These are phyloP conservation scores for Didymellaceae sp. DNA, from an alignment of 2,329 filamentous ascomycete genomes.

Conservation along the genomic window DNA sequence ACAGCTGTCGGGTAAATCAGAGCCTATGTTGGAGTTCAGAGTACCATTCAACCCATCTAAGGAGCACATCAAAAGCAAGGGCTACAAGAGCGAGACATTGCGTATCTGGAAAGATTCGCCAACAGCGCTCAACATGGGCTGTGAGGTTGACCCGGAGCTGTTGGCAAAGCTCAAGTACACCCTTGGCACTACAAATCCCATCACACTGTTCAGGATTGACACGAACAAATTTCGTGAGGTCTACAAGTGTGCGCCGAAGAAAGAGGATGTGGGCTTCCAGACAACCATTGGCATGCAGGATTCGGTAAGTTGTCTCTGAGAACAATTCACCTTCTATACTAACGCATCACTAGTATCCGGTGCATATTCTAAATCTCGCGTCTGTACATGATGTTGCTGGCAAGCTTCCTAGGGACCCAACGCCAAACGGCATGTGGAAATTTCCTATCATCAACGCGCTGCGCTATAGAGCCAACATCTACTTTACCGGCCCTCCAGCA, in stretches of 20 bases:
- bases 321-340: background rate
- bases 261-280: constrained; percentile 67
- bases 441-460: constrained; percentile 62
- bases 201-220: constrained; percentile 74
- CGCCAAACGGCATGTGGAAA: constrained; percentile 36
- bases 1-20: constrained; percentile 49
- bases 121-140: constrained; percentile 53
- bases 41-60: constrained; percentile 69
- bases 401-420: constrained; percentile 56
- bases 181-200: constrained; percentile 69
- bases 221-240: constrained; percentile 64
- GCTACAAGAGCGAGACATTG: constrained; percentile 67
- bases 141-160: constrained; percentile 59
- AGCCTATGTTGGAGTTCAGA: constrained; percentile 68
- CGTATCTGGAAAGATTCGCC: constrained; percentile 69
- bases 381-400: constrained; percentile 68
- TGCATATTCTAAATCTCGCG: constrained; percentile 71
- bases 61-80: constrained; percentile 63
- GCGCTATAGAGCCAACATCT: constrained; percentile 75
- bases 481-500: constrained; percentile 67
- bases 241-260: constrained; percentile 64
- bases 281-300: constrained; percentile 73
- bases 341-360: constrained; percentile 62
- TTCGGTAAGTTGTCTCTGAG: constrained; percentile 59
- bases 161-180: constrained; percentile 69